A percentile compares a stretch with the other conserved stretches of the same genome.
Evolutionary conservation across 768 basidiomycete species (phyloP).

Genomic region (Cystobasidium ongulense): DNA sequence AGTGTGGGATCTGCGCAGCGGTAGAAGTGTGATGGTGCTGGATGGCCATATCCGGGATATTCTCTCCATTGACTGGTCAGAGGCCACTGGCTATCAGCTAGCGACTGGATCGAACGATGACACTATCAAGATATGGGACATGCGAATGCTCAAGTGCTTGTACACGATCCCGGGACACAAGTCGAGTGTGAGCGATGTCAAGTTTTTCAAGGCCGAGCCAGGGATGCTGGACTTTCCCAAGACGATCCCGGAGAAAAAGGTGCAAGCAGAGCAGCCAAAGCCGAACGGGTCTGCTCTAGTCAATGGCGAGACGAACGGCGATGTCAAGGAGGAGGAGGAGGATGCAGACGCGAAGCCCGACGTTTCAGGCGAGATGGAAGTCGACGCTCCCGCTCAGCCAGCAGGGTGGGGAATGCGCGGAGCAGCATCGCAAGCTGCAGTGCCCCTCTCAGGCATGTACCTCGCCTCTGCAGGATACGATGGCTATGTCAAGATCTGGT

Average conservation of each 20-base stretch:
- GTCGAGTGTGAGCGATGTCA: constrained; percentile 87
- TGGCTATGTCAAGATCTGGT: constrained; percentile 90
- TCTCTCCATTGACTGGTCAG: constrained; percentile 81
- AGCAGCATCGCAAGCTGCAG: constrained; percentile 51
- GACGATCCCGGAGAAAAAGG: constrained; percentile 38
- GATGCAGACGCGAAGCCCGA: constrained; percentile 42
- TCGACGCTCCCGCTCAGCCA: not conserved
- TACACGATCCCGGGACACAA: constrained; percentile 95
- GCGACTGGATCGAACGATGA: constrained; percentile 96
- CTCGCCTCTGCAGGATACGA: constrained; percentile 91
- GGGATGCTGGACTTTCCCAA: constrained; percentile 24
- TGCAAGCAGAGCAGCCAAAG: constrained; percentile 52
- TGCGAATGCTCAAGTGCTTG: constrained; percentile 80
- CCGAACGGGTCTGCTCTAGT: constrained; percentile 10
- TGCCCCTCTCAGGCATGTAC: constrained; percentile 78
- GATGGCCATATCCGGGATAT: constrained; percentile 94
- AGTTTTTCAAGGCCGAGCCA: constrained; percentile 63
- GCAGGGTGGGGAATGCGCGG: constrained; percentile 5
- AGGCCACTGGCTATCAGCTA: constrained; percentile 75
- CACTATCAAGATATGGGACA: constrained; percentile 97
- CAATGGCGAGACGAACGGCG: constrained; percentile 6
- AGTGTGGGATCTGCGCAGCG: constrained; percentile 93
- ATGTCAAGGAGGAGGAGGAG: constrained; percentile 34
- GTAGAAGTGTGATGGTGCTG: constrained; percentile 92
- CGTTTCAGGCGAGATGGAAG: not conserved